These are phyloP conservation scores for Rhodotorula sp. DNA, from an alignment of 1,284 basidiomycete species.

Conservation along the genomic window DNA sequence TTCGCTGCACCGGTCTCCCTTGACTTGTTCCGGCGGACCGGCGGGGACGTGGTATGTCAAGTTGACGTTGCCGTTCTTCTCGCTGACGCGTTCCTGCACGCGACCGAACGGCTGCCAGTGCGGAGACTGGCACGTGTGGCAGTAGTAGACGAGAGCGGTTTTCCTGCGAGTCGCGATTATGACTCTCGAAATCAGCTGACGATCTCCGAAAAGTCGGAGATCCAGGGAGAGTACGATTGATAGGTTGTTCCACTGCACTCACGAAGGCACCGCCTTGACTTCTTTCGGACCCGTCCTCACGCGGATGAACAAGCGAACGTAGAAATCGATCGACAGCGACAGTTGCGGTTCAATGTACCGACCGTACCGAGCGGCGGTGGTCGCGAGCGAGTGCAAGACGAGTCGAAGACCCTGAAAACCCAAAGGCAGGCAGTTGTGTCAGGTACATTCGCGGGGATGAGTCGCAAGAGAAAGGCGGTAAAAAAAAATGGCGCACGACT, in stretches of 20 bases:
- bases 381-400: conserved; percentile 79
- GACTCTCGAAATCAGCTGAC: neutral
- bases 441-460: neutral
- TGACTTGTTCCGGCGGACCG: conserved; percentile 62
- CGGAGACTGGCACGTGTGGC: conserved; percentile 73
- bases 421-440: neutral
- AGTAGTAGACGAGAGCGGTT: conserved; percentile 77
- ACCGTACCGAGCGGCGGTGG: conserved; percentile 85
- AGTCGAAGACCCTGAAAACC: conserved; percentile 64
- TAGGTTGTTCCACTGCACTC: conserved; percentile 42
- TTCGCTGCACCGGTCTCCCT: conserved; percentile 67
- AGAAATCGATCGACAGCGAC: conserved; percentile 95
- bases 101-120: conserved; percentile 75
- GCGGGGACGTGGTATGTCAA: conserved; percentile 67
- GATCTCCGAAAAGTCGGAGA: neutral
- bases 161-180: conserved; percentile 61
- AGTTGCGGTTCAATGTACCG: conserved; percentile 87
- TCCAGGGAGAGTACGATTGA: neutral
- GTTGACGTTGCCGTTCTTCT: conserved; percentile 59
- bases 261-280: conserved; percentile 81
- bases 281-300: conserved; percentile 73
- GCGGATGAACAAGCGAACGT: conserved; percentile 86
- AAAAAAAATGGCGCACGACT: conserved; percentile 52
- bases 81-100: conserved; percentile 23
- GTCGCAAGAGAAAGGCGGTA: neutral